Evolutionary conservation across 192 early-diverging fungal genomes (phyloP), one percentile per base, ranked within the genome.

Genomic region (Helicostylum pulchrum): DNA sequence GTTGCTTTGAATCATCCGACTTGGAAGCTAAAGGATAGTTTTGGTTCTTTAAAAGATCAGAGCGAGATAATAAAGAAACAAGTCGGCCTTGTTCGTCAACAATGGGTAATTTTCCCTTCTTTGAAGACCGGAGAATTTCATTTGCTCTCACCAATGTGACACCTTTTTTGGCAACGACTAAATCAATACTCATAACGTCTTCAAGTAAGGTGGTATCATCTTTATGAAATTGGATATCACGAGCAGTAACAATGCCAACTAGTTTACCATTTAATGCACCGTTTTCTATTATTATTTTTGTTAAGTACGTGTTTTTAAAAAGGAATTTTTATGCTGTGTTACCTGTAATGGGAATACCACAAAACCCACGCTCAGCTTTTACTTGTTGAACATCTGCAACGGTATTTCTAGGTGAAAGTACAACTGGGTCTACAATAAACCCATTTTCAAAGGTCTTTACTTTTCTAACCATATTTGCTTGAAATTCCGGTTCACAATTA

Each of bases 391-490:
- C 91, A 72, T 96, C 91, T 50, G 83, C 77, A 43, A 97, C 93
- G 36, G 84, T 90, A 80, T 96, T 79, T 55, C 79, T 76, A 31
- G 94, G 91, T 61, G 85, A 85, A 64, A 99, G 77, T 71, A 90
- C 90, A 49, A 94, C 68, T 12, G 97, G 97, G 69, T 99, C 94
- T 44, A 89, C 87, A 75, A 99, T 99, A 75, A 99, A 99, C 10
- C 97, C 97, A 81, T 99, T 99, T 73, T 99, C 97, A 68, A 93
- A 99, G 75, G 88, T 94, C 82, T 94, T 97, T 74, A 99, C 96
- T 73, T 92, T 91, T 68, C 93, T 86, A 42, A 99, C 97, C 97
- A 99, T 99, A 8, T 92, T 90, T 10, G 94, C 93, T 84, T 99
- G 97, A 79, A 95, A 93, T 46, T 92, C 91, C 48, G 94, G 80